Evolutionary conservation across 176 grass and related monocot genomes (phyloP).

Genomic region (Eragrostis curvula): DNA sequence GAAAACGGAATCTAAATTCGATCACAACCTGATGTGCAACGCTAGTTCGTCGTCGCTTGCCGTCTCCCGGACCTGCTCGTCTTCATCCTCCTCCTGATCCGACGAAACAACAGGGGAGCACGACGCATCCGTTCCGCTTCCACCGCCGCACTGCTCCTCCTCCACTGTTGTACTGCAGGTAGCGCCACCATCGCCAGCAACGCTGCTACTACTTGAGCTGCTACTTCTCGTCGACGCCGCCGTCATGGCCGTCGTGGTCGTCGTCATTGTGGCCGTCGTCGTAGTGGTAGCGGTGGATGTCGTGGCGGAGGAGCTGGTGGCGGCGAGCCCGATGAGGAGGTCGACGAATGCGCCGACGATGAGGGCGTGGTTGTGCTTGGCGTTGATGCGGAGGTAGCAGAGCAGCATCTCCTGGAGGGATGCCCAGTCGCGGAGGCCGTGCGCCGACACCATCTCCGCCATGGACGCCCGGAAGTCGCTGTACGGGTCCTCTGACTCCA

Average conservation of each 20-base stretch:
- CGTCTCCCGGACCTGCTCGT: not conserved
- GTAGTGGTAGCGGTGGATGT: not conserved
- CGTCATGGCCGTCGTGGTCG: not conserved
- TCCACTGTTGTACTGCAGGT: not conserved
- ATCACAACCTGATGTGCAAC: not conserved
- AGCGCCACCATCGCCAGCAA: not conserved
- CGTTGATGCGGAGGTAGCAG: conserved; percentile 85
- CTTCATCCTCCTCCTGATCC: not conserved
- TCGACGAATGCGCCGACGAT: conserved; percentile 91
- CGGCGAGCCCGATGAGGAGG: conserved; percentile 66
- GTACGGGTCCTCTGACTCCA: conserved; percentile 87
- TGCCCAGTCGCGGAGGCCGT: conserved; percentile 68
- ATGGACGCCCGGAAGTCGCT: conserved; percentile 79
- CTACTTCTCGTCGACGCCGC: not conserved
- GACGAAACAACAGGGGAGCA: conserved; percentile 17
- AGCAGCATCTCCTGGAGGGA: conserved; percentile 71
- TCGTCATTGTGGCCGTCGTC: not conserved
- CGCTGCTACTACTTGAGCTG: conserved; percentile 16
- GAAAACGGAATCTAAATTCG: not conserved
- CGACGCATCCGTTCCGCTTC: not conserved
- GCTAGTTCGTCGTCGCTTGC: not conserved
- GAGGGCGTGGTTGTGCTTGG: conserved; percentile 76
- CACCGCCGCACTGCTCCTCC: conserved; percentile 13
- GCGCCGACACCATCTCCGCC: conserved; percentile 88
- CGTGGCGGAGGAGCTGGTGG: not conserved